Evolutionary conservation across 2,329 filamentous ascomycete species (phyloP).

Genomic region (Xylaria polymorpha): DNA sequence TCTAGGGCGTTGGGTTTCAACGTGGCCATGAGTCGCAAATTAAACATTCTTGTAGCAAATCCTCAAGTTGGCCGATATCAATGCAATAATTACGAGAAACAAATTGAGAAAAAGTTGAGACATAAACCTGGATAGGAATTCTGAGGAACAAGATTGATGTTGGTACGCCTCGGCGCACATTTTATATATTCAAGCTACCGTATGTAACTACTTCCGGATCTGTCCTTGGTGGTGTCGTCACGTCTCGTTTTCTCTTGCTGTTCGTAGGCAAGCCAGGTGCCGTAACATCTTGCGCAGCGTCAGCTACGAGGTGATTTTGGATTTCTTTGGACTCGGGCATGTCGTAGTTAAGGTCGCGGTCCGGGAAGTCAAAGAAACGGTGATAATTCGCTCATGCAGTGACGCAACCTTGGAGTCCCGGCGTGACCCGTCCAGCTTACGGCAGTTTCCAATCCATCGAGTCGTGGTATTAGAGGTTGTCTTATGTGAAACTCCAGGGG

Average conservation of each 20-base stretch:
- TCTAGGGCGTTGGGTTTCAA: not conserved
- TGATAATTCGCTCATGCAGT: not conserved
- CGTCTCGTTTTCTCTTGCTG: no score
- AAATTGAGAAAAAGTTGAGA: not conserved
- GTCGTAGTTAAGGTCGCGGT: not conserved
- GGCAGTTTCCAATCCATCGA: no score
- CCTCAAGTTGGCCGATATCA: not conserved
- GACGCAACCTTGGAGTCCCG: not conserved
- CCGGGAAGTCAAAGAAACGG: not conserved
- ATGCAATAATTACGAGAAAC: not conserved
- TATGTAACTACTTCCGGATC: no score
- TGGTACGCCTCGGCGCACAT: not conserved
- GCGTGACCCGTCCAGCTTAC: no score
- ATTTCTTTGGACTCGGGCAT: no score
- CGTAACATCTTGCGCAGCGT: no score
- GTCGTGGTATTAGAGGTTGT: no score
- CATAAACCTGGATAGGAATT: not conserved
- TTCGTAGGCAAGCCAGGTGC: no score
- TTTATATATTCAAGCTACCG: not conserved
- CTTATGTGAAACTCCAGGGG: no score
- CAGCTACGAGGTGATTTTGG: no score
- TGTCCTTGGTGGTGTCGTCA: not conserved
- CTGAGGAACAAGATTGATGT: not conserved
- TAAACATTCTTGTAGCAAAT: not conserved
- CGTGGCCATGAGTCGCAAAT: not conserved